Base-by-base conservation (phyloP, 768 basidiomycete genomes). In the Nevesoporus exiguus region DNA sequence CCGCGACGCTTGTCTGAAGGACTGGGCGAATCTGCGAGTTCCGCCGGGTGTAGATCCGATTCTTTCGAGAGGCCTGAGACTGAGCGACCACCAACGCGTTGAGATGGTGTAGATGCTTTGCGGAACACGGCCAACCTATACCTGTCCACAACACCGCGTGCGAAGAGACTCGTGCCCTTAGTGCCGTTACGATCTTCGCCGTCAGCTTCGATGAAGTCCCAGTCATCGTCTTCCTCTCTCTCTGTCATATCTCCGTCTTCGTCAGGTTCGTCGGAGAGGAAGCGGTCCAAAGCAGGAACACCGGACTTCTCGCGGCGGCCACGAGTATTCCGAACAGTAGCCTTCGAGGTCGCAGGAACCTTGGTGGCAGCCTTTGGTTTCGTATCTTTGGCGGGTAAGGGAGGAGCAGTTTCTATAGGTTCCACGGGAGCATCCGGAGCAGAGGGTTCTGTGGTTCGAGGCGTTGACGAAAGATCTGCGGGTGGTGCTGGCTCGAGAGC, bases 81-180 rank as follows among this genome's bases (percentile, higher is more conserved):
- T 7, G 80, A 77, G 22, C 82, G 76, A 7, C 75, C 73, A 3
- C 63, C 67, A 15, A 73, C 61, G 13, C 79, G 75, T 46, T 78
- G 75, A 40, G 75, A 74, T 5, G 87, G 83, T 11, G 85, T 87
- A 14, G 86, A 84, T n/a, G 80, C 78, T 67, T 92, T 93, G 51
- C 90, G 80, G 80, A 93, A 93, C 21, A 93, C 90, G 15, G 88
- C 84, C 50, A 96, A 75, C 53, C 83, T 79, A 67, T 95, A 96
- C 50, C 88, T 80, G 67, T 96, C 93, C 48, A 93, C 90, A 45
- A 94, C 89, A 6, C 93, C 93, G n/a, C 92, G 84, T 40, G 93
- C 87, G 65, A 93, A 94, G 36, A 94, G 78, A 65, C 86, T 93
- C 19, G 83, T 81, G 7, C 84, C 90, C 64, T 85, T 84, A 24